phyloP scores from a whole-genome alignment of 768 basidiomycete genomes.

The Panaeolus papilionaceus region DNA sequence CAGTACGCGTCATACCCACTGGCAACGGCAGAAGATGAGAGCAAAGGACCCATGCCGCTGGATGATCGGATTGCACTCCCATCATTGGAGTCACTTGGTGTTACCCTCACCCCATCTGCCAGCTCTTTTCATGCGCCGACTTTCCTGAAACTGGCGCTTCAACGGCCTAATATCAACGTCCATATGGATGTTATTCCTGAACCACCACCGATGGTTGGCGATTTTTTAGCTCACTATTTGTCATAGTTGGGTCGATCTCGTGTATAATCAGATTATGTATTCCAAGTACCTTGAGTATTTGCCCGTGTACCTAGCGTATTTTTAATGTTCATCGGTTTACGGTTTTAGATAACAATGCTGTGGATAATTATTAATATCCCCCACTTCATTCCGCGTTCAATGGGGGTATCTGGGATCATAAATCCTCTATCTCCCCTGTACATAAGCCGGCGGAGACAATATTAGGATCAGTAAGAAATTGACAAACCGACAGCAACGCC shows the following conservation, averaged over 20 bases:
- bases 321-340: no score
- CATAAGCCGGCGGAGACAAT: slow-evolving; percentile 1
- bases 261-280: not conserved
- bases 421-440: not conserved
- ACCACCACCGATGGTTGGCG: not conserved
- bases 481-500: no score
- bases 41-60: not conserved
- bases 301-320: not conserved
- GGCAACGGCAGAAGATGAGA: slow-evolving; percentile 1
- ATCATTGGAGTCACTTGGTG: not conserved
- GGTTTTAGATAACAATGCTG: no score
- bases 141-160: slow-evolving; percentile 13
- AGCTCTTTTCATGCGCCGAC: slow-evolving; percentile 1
- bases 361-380: no score
- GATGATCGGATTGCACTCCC: not conserved
- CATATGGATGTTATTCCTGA: slow-evolving; percentile 13
- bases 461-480: no score
- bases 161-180: slow-evolving; percentile 14
- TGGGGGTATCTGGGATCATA: not conserved
- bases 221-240: slow-evolving; percentile 1
- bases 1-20: not conserved
- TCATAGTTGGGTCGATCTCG: not conserved
- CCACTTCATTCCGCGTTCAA: not conserved
- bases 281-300: not conserved
- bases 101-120: slow-evolving; percentile 1